These are phyloP conservation scores for Tuber indicum DNA, from an alignment of 495 filamentous ascomycete species.

Conservation along the genomic window DNA sequence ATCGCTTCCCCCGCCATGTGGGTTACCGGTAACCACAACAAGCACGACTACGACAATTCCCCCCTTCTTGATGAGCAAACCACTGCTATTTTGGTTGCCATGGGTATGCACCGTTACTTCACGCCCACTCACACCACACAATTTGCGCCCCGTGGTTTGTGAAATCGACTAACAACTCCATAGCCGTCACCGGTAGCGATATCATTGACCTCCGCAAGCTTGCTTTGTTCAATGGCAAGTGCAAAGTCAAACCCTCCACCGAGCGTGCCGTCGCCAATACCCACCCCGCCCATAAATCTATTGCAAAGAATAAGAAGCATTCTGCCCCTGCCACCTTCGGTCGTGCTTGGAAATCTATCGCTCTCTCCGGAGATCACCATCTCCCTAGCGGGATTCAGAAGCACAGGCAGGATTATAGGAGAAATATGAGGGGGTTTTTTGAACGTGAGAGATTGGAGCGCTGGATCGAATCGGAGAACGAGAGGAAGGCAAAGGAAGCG, in stretches of 20 bases:
- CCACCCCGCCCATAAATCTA: background rate
- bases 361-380: background rate
- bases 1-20: background rate
- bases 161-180: background rate
- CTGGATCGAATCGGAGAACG: background rate
- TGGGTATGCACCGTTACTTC: background rate
- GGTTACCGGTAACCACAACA: background rate
- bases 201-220: background rate
- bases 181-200: background rate
- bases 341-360: background rate
- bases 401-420: background rate
- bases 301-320: background rate
- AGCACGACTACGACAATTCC: background rate
- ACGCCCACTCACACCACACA: background rate
- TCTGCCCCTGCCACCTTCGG: background rate
- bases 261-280: background rate
- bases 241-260: background rate
- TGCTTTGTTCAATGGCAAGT: background rate
- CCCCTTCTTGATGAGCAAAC: background rate
- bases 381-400: no score
- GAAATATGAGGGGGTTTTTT: background rate
- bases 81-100: background rate
- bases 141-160: background rate
- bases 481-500: background rate
- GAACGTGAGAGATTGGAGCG: background rate